These are phyloP conservation scores for Monilinia polystroma DNA, from an alignment of 2,329 filamentous ascomycete species.

Conservation along the genomic window DNA sequence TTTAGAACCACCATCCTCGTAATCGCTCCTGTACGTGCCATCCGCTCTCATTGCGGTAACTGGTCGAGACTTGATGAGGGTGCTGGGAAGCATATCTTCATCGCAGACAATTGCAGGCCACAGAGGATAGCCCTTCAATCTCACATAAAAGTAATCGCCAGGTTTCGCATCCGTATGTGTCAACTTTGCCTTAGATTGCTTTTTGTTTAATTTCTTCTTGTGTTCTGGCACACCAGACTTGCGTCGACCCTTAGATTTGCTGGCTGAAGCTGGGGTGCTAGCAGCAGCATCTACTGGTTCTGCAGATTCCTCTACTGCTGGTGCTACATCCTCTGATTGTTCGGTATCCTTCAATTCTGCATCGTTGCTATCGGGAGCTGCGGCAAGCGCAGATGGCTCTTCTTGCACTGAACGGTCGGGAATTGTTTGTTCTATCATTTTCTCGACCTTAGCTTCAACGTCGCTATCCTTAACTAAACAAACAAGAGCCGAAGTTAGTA, in stretches of 20 bases:
- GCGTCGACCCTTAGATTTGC: slow-evolving; percentile 57
- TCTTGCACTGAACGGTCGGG: slow-evolving; percentile 23
- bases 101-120: slow-evolving; percentile 96
- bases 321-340: slow-evolving; percentile 37
- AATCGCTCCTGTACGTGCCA: slow-evolving; percentile 84
- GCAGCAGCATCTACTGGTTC: slow-evolving; percentile 40
- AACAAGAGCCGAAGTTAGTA: slow-evolving; percentile 30
- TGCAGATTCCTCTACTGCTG: slow-evolving; percentile 34
- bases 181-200: slow-evolving; percentile 72
- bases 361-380: slow-evolving; percentile 35
- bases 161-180: slow-evolving; percentile 78
- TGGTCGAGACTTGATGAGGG: slow-evolving; percentile 73
- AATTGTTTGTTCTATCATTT: slow-evolving; percentile 32
- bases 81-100: slow-evolving; percentile 86
- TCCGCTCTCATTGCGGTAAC: slow-evolving; percentile 80
- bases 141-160: slow-evolving; percentile 88
- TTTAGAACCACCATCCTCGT: slow-evolving; percentile 83
- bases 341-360: slow-evolving; percentile 41
- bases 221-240: slow-evolving; percentile 71
- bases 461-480: slow-evolving; percentile 30
- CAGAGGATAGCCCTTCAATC: slow-evolving; percentile 89
- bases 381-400: slow-evolving; percentile 29
- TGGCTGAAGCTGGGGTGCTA: slow-evolving; percentile 45
- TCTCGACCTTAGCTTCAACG: slow-evolving; percentile 15
- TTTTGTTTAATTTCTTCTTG: slow-evolving; percentile 82